Evolutionary conservation across 1,284 basidiomycete genomes (phyloP).

Genomic region (Laetiporus sulphureus): DNA sequence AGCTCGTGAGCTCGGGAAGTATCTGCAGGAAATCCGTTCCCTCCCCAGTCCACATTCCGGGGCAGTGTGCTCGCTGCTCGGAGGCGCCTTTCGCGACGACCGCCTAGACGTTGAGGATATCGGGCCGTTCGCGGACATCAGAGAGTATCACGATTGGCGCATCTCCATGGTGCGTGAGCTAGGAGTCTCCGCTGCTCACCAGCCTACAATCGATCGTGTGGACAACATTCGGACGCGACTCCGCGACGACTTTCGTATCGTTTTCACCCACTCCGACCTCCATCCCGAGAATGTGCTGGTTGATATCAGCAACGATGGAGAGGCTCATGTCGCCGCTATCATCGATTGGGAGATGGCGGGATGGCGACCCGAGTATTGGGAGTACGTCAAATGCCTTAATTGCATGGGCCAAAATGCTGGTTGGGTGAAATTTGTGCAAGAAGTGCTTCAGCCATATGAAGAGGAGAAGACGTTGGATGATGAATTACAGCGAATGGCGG

Average conservation of each 20-base stretch:
- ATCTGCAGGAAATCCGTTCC: not conserved
- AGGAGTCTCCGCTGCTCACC: not conserved
- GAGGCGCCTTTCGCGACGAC: not conserved
- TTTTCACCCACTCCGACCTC: constrained; percentile 6
- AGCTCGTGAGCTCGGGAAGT: not conserved
- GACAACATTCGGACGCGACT: no score
- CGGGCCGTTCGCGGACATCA: not conserved
- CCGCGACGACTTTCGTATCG: constrained; percentile 1
- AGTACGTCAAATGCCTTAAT: constrained; percentile 4
- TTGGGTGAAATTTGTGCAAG: not conserved
- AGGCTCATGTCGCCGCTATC: constrained; percentile 9
- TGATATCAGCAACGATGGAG: not conserved
- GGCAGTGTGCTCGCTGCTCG: not conserved
- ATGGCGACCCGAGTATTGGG: constrained; percentile 17
- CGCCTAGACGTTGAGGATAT: not conserved
- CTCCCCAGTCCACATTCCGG: not conserved
- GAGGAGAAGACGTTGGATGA: not conserved
- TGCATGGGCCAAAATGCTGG: not conserved
- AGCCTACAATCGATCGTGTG: no score
- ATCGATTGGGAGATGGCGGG: constrained; percentile 16
- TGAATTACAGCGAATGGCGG: not conserved
- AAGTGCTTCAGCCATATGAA: not conserved
- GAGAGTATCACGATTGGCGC: not conserved
- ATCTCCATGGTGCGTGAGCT: not conserved
- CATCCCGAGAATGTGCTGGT: constrained; percentile 10